Evolutionary conservation across 306 rosid species (phyloP), one percentile per base, ranked within the genome.

Genomic region (Pueraria montana): DNA sequence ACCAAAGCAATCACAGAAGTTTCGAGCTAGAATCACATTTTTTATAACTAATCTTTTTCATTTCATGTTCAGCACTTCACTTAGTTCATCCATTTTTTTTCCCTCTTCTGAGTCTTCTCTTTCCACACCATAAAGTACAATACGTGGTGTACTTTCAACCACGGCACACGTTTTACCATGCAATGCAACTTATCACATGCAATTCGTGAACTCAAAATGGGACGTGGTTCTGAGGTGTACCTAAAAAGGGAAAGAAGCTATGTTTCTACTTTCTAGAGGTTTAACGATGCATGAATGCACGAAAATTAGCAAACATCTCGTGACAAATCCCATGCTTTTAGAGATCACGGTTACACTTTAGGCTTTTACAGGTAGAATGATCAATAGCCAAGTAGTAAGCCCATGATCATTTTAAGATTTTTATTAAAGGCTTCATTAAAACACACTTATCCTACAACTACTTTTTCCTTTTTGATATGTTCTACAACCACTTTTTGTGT

Each of bases 331-430:
- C 6, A 30, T 67, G 62, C 86, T 81, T 87, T 82, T 67, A 18
- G 23, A 69, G 20, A 48, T 87, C 90, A 84, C 90, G 90, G 90
- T 84, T 87, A 36, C 48, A 2, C 13, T 36, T 68, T 62, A 34
- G 61, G 65, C 88, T 82, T 85, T 87, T 81, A 84, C 86, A 81
- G 90, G 72, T 87, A 55, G 18, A 76, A 62, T 52, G 83, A 79
- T 84, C 87, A 78, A 72, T 73, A 42, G 13, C 80, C 80, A 72
- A 63, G 87, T 84, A 17, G 36, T 21, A 73, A 63, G 72, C 78
- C 20, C 87, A 84, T 84, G 87, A 79, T 74, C 80, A 79, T 53
- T 79, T 23, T 72, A 21, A 61, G 82, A 36, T 85, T 80, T 24
- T 45, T 68, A 32, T 78, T 71, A 18, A 77, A 77, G 24, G 2